These are phyloP conservation scores for Avena insularis DNA, from an alignment of 176 grass and related monocot species.

Conservation along the genomic window DNA sequence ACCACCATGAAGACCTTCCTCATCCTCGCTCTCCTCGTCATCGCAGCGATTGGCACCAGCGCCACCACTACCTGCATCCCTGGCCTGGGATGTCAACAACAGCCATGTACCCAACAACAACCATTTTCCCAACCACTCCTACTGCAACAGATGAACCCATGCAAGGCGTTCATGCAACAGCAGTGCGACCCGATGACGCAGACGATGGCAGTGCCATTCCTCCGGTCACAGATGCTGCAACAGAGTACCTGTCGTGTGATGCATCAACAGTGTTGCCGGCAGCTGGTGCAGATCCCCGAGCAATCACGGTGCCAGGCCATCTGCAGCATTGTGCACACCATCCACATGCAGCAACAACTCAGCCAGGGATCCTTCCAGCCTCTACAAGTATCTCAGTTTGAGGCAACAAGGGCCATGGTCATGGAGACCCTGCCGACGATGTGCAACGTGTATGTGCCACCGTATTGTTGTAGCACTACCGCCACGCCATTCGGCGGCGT, in stretches of 20 bases:
- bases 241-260: background rate
- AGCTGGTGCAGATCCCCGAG: background rate
- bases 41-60: background rate
- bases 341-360: background rate
- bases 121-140: background rate
- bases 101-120: background rate
- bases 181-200: background rate
- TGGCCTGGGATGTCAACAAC: background rate
- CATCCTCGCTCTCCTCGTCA: background rate
- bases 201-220: background rate
- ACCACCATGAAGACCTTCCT: background rate
- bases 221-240: background rate
- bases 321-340: background rate
- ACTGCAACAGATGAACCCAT: background rate
- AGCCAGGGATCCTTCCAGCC: background rate
- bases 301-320: background rate
- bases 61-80: background rate
- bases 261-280: constrained; percentile 11
- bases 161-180: background rate
- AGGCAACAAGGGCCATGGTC: background rate
- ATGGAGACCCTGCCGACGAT: background rate
- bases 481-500: background rate
- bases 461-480: background rate
- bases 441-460: background rate
- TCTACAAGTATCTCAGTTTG: background rate